Base-by-base conservation (phyloP, 352 stramenopile species). In the Phytophthora sp. region DNA sequence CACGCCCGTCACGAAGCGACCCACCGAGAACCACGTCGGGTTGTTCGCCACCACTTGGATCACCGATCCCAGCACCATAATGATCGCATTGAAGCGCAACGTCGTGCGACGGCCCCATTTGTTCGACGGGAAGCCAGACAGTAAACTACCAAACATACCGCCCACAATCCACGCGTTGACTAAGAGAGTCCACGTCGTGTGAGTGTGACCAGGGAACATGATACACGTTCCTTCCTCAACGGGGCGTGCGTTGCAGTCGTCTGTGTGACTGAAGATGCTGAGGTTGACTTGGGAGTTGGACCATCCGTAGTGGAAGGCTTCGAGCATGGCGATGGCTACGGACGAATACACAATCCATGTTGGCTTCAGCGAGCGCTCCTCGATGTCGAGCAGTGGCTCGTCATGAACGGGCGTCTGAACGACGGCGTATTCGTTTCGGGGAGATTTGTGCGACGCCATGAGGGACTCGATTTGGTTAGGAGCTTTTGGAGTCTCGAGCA, bases 141-240 rank as follows among this genome's bases (percentile, higher is more conserved):
- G 36, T 18, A 90, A 57, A 41, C 66, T 71, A 7, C 82, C 82
- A 58, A 85, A 58, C 69, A 84, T 84, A 9, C 76, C 82, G 16
- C 78, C 80, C n/a, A 86, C 62, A 57, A 89, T 76, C 80, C 80
- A 89, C 26, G 69, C 66, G 54, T 88, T 86, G 3, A 87, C 69
- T 20, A 84, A 62, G 13, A 74, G 75, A 15, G 66, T 82, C 82
- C 82, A 91, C 33, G 84, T 58, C 23, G 49, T 68, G 18, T 69
- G 59, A 2, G 78, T 73, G 64, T 89, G 82, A 8, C 74, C 77
- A 2, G 82, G 74, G 69, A 90, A 88, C 68, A 90, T 79, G 33
- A 88, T 44, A 66, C 81, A 90, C 23, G 74, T 84, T 52, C 73
- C 77, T 23, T 69, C 57, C 2, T 53, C 51, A 0, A 88, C 68